Conservation (phyloP, 495 filamentous ascomycete genomes). For the Penicillium alfredii region DNA sequence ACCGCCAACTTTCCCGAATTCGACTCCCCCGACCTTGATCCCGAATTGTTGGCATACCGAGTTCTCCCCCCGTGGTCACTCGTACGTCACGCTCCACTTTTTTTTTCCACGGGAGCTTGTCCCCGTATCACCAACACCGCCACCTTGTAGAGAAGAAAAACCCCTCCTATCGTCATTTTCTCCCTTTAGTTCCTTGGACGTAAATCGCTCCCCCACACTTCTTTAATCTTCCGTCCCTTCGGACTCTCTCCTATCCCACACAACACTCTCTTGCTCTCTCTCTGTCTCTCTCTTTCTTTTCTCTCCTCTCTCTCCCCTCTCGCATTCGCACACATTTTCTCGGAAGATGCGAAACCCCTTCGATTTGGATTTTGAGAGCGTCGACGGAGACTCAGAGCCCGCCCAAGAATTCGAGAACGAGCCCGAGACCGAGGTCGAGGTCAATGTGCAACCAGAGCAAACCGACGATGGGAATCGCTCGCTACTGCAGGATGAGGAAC, state of each 20-base stretch:
- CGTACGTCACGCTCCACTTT: constrained; percentile 32
- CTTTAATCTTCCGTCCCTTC: not conserved
- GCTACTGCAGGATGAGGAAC: constrained; percentile 36
- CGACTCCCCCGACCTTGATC: too few species aligned
- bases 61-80: not conserved
- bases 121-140: constrained; percentile 7
- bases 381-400: constrained; percentile 29
- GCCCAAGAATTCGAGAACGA: constrained; percentile 20
- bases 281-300: constrained; percentile 8
- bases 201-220: constrained; percentile 10
- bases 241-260: not conserved
- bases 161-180: constrained; percentile 10
- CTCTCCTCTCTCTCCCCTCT: constrained; percentile 1
- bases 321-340: constrained; percentile 2
- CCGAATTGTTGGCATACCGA: too few species aligned
- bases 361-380: constrained; percentile 33
- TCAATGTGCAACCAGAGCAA: constrained; percentile 23
- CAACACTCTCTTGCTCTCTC: constrained; percentile 7
- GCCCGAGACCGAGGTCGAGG: constrained; percentile 15
- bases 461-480: constrained; percentile 38
- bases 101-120: constrained; percentile 14
- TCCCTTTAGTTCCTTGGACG: constrained; percentile 11
- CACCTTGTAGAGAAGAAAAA: constrained; percentile 18
- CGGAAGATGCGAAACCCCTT: constrained; percentile 38
- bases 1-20: too few species aligned